phyloP scores from a whole-genome alignment of 2,329 filamentous ascomycete genomes.

The Tolypocladium nubicola region DNA sequence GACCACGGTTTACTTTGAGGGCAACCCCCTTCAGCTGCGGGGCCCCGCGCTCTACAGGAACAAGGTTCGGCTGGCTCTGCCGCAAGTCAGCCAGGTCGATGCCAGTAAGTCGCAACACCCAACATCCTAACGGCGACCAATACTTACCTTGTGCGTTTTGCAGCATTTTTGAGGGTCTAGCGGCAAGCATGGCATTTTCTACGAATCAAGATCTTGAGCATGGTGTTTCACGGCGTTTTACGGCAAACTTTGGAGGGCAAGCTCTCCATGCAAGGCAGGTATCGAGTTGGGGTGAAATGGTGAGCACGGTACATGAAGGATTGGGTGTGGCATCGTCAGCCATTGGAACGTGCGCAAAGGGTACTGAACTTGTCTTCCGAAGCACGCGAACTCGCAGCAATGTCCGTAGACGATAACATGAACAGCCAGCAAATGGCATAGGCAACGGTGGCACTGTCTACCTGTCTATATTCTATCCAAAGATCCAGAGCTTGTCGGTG shows the following conservation, averaged over 20 bases:
- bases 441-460: background rate
- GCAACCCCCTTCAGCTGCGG: constrained; percentile 75
- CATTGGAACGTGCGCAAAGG: background rate
- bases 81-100: constrained; percentile 88
- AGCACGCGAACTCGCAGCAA: background rate
- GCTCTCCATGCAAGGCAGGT: background rate
- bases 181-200: background rate
- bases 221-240: constrained; percentile 4
- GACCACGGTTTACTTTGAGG: constrained; percentile 92
- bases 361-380: background rate
- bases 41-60: constrained; percentile 84
- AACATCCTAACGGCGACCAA: background rate
- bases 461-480: background rate
- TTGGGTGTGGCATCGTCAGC: background rate
- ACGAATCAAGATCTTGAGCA: background rate
- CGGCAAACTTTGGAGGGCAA: background rate
- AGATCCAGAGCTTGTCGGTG: background rate
- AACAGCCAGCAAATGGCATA: background rate
- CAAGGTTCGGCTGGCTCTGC: constrained; percentile 80
- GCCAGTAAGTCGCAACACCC: constrained; percentile 62
- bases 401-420: background rate
- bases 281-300: background rate
- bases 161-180: constrained; percentile 22
- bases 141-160: background rate
- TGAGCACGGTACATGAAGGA: background rate